These are phyloP conservation scores for Gaeumannomyces tritici DNA, from an alignment of 2,329 filamentous ascomycete species.

Conservation along the genomic window DNA sequence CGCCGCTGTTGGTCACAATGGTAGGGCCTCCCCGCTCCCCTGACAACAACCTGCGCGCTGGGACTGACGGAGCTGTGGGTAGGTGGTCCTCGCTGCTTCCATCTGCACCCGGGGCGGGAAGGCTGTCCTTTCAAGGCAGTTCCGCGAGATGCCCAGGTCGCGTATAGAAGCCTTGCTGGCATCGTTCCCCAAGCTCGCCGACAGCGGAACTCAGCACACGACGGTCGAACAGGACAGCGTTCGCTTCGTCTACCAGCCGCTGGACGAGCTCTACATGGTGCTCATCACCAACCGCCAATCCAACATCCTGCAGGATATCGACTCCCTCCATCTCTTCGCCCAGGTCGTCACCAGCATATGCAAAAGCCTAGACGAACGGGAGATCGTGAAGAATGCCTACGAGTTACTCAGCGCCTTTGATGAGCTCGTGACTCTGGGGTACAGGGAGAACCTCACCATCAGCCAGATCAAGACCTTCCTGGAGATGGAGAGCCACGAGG, in stretches of 20 bases:
- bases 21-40: not conserved
- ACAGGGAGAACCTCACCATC: conserved; percentile 91
- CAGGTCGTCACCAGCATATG: conserved; percentile 96
- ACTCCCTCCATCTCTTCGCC: conserved; percentile 93
- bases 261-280: conserved; percentile 99
- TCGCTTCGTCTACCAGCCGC: conserved; percentile 96
- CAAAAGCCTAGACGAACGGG: conserved; percentile 89
- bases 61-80: conserved; percentile 6
- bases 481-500: conserved; percentile 98
- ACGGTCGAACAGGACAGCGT: conserved; percentile 99
- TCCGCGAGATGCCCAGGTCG: conserved; percentile 94
- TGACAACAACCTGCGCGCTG: not conserved
- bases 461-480: conserved; percentile 98
- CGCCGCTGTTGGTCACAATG: not conserved
- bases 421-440: conserved; percentile 90
- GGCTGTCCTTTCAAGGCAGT: conserved; percentile 94
- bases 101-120: conserved; percentile 98
- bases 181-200: conserved; percentile 94
- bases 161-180: conserved; percentile 93
- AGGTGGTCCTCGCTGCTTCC: conserved; percentile 98
- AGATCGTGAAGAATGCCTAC: conserved; percentile 91
- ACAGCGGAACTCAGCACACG: conserved; percentile 92
- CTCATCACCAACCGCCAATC: conserved; percentile 99
- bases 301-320: conserved; percentile 98
- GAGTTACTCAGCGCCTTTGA: conserved; percentile 95